Percentiles rank a stretch among this genome's conserved stretches.
These are phyloP conservation scores for Neonothopanus nambi DNA, from an alignment of 1,284 basidiomycete species.

Conservation along the genomic window DNA sequence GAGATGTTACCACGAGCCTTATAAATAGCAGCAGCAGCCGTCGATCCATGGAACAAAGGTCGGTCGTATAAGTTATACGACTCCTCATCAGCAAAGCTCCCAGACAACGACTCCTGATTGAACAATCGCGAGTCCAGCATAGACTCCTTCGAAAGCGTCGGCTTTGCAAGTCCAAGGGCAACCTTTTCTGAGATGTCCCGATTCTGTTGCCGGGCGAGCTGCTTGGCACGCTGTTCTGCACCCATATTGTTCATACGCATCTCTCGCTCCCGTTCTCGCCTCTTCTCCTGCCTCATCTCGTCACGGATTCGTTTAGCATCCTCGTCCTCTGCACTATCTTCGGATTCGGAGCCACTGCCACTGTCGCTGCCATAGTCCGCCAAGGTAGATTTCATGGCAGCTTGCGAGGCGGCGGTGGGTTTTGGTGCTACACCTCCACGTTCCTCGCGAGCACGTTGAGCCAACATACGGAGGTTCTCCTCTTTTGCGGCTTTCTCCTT, in stretches of 20 bases:
- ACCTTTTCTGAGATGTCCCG: constrained; percentile 99
- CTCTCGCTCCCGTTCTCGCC: constrained; percentile 93
- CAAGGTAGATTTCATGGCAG: constrained; percentile 74
- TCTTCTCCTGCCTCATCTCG: constrained; percentile 88
- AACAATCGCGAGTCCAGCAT: constrained; percentile 97
- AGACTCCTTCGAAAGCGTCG: constrained; percentile 91
- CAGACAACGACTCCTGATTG: constrained; percentile 89
- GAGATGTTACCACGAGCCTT: constrained; percentile 85
- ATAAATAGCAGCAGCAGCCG: constrained; percentile 97
- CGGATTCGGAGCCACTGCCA: constrained; percentile 37
- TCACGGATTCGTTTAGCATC: constrained; percentile 87
- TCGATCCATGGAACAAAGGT: constrained; percentile 94
- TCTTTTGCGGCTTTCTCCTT: constrained; percentile 98
- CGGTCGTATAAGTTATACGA: constrained; percentile 93
- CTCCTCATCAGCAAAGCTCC: constrained; percentile 89
- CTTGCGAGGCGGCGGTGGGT: constrained; percentile 57
- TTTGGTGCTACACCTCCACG: constrained; percentile 76
- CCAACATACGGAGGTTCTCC: constrained; percentile 91
- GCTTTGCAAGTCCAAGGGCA: constrained; percentile 95
- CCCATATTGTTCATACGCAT: constrained; percentile 99
- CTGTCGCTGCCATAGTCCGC: constrained; percentile 86
- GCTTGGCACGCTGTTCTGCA: constrained; percentile 92
- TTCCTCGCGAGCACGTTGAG: constrained; percentile 94
- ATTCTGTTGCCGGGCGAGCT: constrained; percentile 93
- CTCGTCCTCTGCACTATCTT: constrained; percentile 75